These are phyloP conservation scores for Talaromyces rugulosus DNA, from an alignment of 2,329 filamentous ascomycete genomes.

Conservation along the genomic window DNA sequence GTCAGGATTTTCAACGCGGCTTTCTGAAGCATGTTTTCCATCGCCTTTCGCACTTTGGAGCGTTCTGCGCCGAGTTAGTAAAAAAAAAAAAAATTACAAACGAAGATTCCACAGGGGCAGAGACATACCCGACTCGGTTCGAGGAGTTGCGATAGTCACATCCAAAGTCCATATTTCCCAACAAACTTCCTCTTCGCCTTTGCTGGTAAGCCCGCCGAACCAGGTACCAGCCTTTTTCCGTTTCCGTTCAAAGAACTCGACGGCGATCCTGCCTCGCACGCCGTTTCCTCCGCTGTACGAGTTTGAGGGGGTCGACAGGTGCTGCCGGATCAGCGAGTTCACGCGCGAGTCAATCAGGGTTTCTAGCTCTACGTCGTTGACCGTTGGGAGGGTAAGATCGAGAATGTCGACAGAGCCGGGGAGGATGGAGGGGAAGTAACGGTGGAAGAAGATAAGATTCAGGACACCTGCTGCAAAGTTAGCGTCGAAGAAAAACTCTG, in stretches of 20 bases:
- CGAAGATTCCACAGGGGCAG: not conserved
- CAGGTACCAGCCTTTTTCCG: conserved; percentile 73
- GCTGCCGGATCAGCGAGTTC: conserved; percentile 70
- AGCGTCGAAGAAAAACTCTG: not conserved
- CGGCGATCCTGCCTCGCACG: conserved; percentile 71
- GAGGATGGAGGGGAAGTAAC: conserved; percentile 83
- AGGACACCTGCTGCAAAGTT: conserved; percentile 63
- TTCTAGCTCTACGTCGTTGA: conserved; percentile 86
- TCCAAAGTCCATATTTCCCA: conserved; percentile 97
- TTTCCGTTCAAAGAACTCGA: conserved; percentile 94
- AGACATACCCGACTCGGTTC: conserved; percentile 75
- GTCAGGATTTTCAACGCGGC: conserved; percentile 86
- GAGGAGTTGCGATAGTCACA: conserved; percentile 84
- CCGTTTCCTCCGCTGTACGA: conserved; percentile 47
- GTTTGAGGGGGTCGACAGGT: conserved; percentile 59
- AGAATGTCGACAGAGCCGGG: conserved; percentile 84
- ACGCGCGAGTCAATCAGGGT: conserved; percentile 89
- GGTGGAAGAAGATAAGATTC: conserved; percentile 98
- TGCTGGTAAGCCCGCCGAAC: conserved; percentile 51
- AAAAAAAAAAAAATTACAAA: not conserved
- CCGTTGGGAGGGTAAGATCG: conserved; percentile 82
- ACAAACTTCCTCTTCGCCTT: conserved; percentile 86
- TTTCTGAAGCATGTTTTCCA: conserved; percentile 83
- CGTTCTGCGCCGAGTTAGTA: conserved; percentile 55
- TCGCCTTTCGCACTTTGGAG: conserved; percentile 81